A percentile compares a stretch with the other conserved stretches of the same genome.
Evolutionary conservation across 2,329 filamentous ascomycete species (phyloP).

Genomic region (Aspergillus sp.): DNA sequence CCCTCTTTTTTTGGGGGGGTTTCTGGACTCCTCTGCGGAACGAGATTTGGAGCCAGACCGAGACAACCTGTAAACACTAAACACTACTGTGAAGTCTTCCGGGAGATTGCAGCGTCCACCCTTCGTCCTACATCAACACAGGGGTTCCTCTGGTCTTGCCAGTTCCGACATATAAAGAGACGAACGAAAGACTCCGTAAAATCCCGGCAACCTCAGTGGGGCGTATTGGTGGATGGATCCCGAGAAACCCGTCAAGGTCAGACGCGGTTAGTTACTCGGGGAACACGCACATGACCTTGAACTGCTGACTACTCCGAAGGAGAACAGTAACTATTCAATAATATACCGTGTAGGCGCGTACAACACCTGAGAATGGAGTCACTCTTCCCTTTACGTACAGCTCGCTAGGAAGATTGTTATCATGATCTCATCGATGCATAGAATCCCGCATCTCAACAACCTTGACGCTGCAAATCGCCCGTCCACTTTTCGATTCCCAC

Average conservation of each 20-base stretch:
- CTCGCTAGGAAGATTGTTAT: conserved; percentile 6
- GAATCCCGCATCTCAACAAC: not conserved
- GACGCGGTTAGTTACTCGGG: conserved; percentile 22
- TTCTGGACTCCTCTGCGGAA: not conserved
- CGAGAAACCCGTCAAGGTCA: conserved; percentile 1
- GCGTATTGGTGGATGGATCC: conserved; percentile 5
- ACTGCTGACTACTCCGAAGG: not conserved
- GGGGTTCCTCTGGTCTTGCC: not conserved
- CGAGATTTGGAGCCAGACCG: not conserved
- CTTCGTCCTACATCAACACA: not conserved
- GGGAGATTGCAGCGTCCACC: not conserved
- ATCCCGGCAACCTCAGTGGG: conserved; percentile 15
- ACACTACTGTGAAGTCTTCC: not conserved
- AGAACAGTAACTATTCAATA: too few species aligned
- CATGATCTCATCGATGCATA: not conserved
- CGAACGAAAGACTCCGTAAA: conserved; percentile 13
- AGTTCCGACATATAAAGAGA: not conserved
- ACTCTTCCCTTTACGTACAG: not conserved
- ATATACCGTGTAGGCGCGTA: too few species aligned
- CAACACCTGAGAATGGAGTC: not conserved
- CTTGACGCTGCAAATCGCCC: not conserved
- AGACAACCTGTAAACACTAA: not conserved
- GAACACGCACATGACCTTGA: conserved; percentile 20
- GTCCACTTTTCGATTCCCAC: not conserved
- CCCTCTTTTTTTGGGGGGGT: too few species aligned